phyloP scores from a whole-genome alignment of 306 rosid genomes.

The Lathyrus sativus region DNA sequence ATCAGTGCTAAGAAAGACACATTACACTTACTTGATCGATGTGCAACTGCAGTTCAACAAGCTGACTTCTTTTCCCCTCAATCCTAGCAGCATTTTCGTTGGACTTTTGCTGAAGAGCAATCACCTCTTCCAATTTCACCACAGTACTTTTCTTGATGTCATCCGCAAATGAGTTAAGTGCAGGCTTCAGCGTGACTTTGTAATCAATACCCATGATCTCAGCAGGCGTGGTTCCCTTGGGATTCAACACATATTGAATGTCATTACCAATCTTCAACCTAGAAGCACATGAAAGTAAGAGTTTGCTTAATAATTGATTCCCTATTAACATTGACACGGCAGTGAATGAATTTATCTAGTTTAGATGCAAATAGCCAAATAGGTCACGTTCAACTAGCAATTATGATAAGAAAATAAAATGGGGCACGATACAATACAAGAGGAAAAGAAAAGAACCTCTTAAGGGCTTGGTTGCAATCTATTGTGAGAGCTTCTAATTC shows the following conservation, averaged over 20 bases:
- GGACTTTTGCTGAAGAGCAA: slow-evolving; percentile 61
- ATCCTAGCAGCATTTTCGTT: slow-evolving; percentile 56
- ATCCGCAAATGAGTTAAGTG: slow-evolving; percentile 53
- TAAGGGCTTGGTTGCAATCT: slow-evolving; percentile 77
- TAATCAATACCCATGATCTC: slow-evolving; percentile 84
- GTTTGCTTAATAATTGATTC: background rate
- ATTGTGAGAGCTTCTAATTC: slow-evolving; percentile 70
- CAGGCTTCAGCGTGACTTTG: slow-evolving; percentile 65
- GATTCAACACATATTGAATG: slow-evolving; percentile 68
- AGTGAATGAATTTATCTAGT: background rate
- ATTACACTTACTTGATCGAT: slow-evolving; percentile 62
- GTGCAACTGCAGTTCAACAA: slow-evolving; percentile 48
- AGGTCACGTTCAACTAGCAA: background rate
- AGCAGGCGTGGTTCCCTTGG: slow-evolving; percentile 69
- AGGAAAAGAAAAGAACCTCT: slow-evolving; percentile 48
- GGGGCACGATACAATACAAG: background rate
- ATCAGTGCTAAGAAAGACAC: background rate
- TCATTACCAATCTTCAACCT: slow-evolving; percentile 75
- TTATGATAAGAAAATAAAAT: background rate
- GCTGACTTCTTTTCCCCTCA: slow-evolving; percentile 62
- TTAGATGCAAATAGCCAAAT: background rate
- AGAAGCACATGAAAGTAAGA: slow-evolving; percentile 29
- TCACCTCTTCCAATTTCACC: slow-evolving; percentile 65
- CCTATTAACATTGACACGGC: background rate
- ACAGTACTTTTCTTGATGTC: slow-evolving; percentile 67